A percentile compares a stretch with the other conserved stretches of the same genome.
Conservation (phyloP, 108 stramenopile species). For the Conticribra guillardii region DNA sequence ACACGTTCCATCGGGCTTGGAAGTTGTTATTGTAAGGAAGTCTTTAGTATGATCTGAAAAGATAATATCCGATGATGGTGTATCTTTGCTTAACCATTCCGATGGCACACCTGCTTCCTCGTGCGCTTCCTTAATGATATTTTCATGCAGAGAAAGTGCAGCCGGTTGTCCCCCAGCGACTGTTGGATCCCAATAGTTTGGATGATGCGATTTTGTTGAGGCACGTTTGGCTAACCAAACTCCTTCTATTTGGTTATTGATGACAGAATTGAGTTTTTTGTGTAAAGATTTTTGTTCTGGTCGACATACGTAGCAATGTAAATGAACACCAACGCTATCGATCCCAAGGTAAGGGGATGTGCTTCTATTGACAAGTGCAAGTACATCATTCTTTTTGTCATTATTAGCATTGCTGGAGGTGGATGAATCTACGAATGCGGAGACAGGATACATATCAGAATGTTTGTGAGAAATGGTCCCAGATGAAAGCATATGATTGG, state of each 20-base stretch:
- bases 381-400: background rate
- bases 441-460: conserved; percentile 29
- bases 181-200: conserved; percentile 53
- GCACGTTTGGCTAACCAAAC: conserved; percentile 51
- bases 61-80: conserved; percentile 6
- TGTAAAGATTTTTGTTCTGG: background rate
- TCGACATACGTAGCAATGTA: conserved; percentile 40
- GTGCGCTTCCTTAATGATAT: conserved; percentile 48
- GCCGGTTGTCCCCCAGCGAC: conserved; percentile 52
- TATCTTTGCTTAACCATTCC: conserved; percentile 8
- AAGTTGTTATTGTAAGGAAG: conserved; percentile 41
- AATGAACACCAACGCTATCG: conserved; percentile 47
- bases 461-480: conserved; percentile 15
- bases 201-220: conserved; percentile 46
- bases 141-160: conserved; percentile 29
- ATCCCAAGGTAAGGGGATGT: conserved; percentile 45
- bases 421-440: conserved; percentile 4
- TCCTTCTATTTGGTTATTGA: conserved; percentile 15
- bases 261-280: background rate
- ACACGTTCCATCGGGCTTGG: conserved; percentile 43
- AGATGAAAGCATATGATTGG: conserved; percentile 1
- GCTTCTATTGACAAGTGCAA: conserved; percentile 37
- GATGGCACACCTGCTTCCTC: conserved; percentile 52
- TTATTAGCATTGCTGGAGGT: background rate
- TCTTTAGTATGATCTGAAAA: conserved; percentile 28